Base-by-base conservation (phyloP, 208 protist species). In the Wallacemonas collosoma region DNA sequence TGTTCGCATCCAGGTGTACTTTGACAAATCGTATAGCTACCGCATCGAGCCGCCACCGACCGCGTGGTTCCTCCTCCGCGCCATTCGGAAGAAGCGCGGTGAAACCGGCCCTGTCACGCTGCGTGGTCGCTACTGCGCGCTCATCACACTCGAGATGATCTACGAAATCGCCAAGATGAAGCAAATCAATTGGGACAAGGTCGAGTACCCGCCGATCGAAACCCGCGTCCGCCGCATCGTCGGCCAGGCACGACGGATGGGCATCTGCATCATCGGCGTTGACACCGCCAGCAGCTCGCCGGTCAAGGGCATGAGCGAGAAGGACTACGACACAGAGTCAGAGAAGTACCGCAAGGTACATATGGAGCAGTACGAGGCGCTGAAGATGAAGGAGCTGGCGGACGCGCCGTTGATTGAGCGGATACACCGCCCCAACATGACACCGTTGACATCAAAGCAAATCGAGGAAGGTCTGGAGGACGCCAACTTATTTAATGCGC, bases 161-260 rank as follows among this genome's bases (percentile, higher is more conserved):
- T 97, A 95, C 73, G 88, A 97, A 72, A 95, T 97, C 41, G 90
- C 93, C 3, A 95, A 94, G 77, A 93, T 95, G 79, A 95, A 93
- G 77, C 86, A 92, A 75, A 88, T 91, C 65, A 89, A 69, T 67
- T 94, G 88, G 83, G 82, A 76, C 14, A 77, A 75, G 47, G 66
- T 88, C 11, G 90, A 97, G 77, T 92, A 91, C 70, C 89, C 88
- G 47, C 86, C 86, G 9, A 91, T 97, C 56, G 90, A 97, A 69
- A 85, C 81, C n/a, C 88, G 93, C 53, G 93, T 95, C 36, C 87
- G 88, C 17, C 85, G 86, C 51, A 74, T 97, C 57, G 85, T 94
- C 35, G 89, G 90, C 7, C 91, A 95, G 80, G 93, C 93, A 2
- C 80, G 91, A 1, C 87, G 87, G 57, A 95, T 95, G 89, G 93